Evolutionary conservation across 768 basidiomycete species (phyloP), one percentile per base, ranked within the genome.

Genomic region (Xerocomellus intermedius): DNA sequence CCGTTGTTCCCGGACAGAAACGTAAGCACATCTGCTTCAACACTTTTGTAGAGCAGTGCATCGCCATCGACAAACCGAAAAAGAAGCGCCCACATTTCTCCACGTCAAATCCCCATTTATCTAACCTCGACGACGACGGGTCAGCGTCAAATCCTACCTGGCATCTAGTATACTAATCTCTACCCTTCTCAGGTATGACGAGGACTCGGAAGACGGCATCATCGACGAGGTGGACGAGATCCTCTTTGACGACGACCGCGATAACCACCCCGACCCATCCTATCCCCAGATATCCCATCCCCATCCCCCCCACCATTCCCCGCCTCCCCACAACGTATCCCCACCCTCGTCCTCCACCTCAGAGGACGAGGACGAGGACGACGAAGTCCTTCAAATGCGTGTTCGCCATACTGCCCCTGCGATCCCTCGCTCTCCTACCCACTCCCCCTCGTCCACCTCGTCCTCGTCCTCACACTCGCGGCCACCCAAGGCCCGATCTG

Each of bases 21-120:
- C 91, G 87, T 76, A 87, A 87, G 59, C 96, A 97, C 69, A 98
- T 98, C 75, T 88, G 82, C 63, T 98, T 98, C 81, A 98, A 98
- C 72, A 96, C 95, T 1, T 97, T 95, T 68, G 96, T 99, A 37
- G 91, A 97, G 70, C 96, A 98, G 69, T 94, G 85, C 67, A 96
- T 99, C 55, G 87, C 91, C 41, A 90, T 93, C 67, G 91, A 92
- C 66, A 86, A 86, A 63, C 90, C 89, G 0, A 74, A 77, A 53
- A 66, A 64, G 56, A 72, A 68, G 57, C 68, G 57, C 32, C 38
- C 46, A 0, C 48, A 42, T 30, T 55, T 47, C 48, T 32, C 64
- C 21, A 33, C 52, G 1, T 46, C 62, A 12, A 48, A 61, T 36
- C 39, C 57, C 57, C 62, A 61, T 67, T 63, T 71, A 54, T 71